These are phyloP conservation scores for Debaryomyces udenii DNA, from an alignment of 1,139 yeast genomes.

Conservation along the genomic window DNA sequence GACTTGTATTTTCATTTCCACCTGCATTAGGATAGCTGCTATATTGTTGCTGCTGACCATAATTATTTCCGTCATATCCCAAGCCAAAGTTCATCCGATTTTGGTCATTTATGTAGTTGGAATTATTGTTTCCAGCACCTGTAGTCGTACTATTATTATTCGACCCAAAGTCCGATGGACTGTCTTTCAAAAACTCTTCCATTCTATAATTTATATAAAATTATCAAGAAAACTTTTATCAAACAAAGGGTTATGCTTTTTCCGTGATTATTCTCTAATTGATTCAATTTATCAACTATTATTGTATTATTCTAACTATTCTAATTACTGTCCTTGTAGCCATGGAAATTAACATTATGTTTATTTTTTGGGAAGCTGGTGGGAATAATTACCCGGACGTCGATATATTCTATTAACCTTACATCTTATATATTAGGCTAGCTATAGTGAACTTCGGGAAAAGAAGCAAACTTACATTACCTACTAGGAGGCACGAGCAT, in stretches of 20 bases:
- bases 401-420: no score
- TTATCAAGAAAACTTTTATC: neutral
- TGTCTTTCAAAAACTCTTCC: conserved; percentile 44
- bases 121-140: conserved; percentile 2
- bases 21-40: conserved; percentile 18
- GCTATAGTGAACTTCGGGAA: no score
- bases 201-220: conserved; percentile 18
- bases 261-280: neutral
- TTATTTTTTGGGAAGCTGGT: conserved; percentile 3
- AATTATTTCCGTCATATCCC: conserved; percentile 7
- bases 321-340: no score
- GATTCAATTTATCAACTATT: conserved; percentile 3
- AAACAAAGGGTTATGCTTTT: conserved; percentile 1
- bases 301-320: neutral
- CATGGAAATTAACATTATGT: neutral
- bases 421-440: no score
- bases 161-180: conserved; percentile 33
- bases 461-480: no score
- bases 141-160: conserved; percentile 3
- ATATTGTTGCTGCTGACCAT: conserved; percentile 3
- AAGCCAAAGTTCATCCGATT: conserved; percentile 7
- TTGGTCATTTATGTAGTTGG: conserved; percentile 4
- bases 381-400: conserved; percentile 4
- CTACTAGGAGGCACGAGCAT: no score
- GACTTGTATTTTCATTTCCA: conserved; percentile 20